A percentile compares a stretch with the other conserved stretches of the same genome.
Evolutionary conservation across 1,284 basidiomycete genomes (phyloP).

Genomic region (Trichosporon sp.): DNA sequence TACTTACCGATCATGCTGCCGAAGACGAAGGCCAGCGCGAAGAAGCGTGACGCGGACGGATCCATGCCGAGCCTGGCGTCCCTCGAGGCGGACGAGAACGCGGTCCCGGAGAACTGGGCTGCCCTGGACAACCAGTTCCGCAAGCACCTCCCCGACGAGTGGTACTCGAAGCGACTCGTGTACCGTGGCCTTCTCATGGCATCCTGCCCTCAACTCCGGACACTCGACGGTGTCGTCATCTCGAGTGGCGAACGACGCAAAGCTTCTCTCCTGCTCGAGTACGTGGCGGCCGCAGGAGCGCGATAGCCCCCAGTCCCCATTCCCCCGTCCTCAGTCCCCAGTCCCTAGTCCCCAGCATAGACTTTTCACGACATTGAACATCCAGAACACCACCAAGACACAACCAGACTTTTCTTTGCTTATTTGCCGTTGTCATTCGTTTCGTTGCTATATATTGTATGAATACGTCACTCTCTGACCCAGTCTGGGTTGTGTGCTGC

Average conservation of each 20-base stretch:
- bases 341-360: no score
- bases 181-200: slow-evolving; percentile 83
- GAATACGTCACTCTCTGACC: background rate
- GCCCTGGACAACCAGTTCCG: slow-evolving; percentile 79
- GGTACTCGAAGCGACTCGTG: slow-evolving; percentile 73
- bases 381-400: background rate
- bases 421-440: background rate
- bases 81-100: slow-evolving; percentile 9
- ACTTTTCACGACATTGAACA: background rate
- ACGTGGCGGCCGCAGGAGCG: background rate
- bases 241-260: slow-evolving; percentile 73
- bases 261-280: slow-evolving; percentile 60
- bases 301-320: no score
- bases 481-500: background rate
- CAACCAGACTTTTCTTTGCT: background rate
- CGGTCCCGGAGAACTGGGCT: slow-evolving; percentile 48
- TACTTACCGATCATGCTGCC: slow-evolving; percentile 75
- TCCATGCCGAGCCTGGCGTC: background rate
- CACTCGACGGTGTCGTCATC: slow-evolving; percentile 76
- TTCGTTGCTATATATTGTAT: background rate
- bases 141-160: slow-evolving; percentile 75
- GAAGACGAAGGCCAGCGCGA: slow-evolving; percentile 2
- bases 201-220: slow-evolving; percentile 59
- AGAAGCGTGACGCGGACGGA: background rate
- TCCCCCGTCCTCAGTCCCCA: no score